A percentile compares a stretch with the other conserved stretches of the same genome.
Conservation (phyloP, 1,139 yeast species). For the Blastobotrys ciferrii region DNA sequence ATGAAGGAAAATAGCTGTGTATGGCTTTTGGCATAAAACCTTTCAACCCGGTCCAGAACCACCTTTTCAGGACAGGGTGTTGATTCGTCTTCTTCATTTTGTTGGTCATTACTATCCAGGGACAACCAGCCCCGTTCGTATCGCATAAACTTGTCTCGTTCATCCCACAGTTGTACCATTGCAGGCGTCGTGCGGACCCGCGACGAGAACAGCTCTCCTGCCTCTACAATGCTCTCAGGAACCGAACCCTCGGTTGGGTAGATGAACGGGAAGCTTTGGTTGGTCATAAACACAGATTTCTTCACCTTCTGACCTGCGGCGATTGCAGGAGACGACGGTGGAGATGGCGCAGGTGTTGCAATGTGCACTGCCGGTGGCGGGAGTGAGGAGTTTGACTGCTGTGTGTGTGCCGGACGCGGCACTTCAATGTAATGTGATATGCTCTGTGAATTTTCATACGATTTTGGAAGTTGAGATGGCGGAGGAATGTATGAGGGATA, state of each 20-base stretch:
- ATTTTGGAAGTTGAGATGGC: slow-evolving; percentile 46
- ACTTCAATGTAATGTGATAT: slow-evolving; percentile 46
- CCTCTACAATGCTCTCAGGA: slow-evolving; percentile 80
- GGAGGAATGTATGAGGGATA: slow-evolving; percentile 66
- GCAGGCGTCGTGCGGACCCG: slow-evolving; percentile 67
- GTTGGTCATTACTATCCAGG: neutral
- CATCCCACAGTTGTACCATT: slow-evolving; percentile 67
- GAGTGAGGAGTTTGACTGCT: slow-evolving; percentile 53
- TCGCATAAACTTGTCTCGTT: slow-evolving; percentile 63
- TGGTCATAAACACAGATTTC: slow-evolving; percentile 68
- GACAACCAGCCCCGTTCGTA: slow-evolving; percentile 69
- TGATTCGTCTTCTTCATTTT: slow-evolving; percentile 13
- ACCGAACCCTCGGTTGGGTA: slow-evolving; percentile 56
- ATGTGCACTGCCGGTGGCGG: slow-evolving; percentile 69
- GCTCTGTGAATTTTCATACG: slow-evolving; percentile 47
- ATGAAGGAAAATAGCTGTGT: slow-evolving; percentile 60
- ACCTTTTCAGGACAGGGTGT: slow-evolving; percentile 35
- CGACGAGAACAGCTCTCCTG: slow-evolving; percentile 59
- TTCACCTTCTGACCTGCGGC: slow-evolving; percentile 59
- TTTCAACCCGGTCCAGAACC: slow-evolving; percentile 58
- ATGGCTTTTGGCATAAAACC: slow-evolving; percentile 53
- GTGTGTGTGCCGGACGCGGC: slow-evolving; percentile 55
- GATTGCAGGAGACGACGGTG: slow-evolving; percentile 60
- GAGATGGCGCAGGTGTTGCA: slow-evolving; percentile 89
- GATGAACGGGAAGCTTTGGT: slow-evolving; percentile 75